Evolutionary conservation across 192 early-diverging fungal species (phyloP).

Genomic region (Dispira parvispora): DNA sequence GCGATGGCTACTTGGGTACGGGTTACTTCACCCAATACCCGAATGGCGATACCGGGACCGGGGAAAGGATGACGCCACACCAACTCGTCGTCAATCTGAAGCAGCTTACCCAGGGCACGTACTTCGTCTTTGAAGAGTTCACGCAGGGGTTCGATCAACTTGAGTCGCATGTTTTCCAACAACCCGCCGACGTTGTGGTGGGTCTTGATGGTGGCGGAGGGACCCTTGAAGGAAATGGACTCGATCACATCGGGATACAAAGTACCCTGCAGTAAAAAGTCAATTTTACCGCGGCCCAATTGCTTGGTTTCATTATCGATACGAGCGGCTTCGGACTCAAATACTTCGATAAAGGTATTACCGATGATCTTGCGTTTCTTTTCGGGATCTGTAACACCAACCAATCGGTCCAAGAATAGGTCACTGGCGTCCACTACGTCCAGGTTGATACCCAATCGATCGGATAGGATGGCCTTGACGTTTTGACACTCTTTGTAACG

Average conservation of each 20-base stretch:
- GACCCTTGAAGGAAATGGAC: conserved; percentile 97
- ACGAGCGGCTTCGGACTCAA: conserved; percentile 78
- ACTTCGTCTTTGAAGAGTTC: conserved; percentile 99
- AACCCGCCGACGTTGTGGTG: conserved; percentile 99
- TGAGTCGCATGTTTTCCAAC: conserved; percentile 90
- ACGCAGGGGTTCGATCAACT: conserved; percentile 94
- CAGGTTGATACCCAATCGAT: conserved; percentile 91
- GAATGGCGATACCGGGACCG: conserved; percentile 96
- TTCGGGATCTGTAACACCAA: conserved; percentile 90
- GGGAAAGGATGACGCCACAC: conserved; percentile 99
- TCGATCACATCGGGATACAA: conserved; percentile 99
- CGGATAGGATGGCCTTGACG: conserved; percentile 67
- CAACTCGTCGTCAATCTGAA: conserved; percentile 83
- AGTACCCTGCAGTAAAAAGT: conserved; percentile 94
- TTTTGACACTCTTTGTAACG: conserved; percentile 84
- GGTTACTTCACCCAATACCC: conserved; percentile 92
- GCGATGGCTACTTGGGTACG: conserved; percentile 87
- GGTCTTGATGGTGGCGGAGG: conserved; percentile 95
- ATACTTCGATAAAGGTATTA: conserved; percentile 97
- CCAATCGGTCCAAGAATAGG: conserved; percentile 67
- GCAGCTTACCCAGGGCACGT: conserved; percentile 78
- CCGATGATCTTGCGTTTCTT: conserved; percentile 98
- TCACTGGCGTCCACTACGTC: conserved; percentile 78
- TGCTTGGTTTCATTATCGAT: conserved; percentile 67
- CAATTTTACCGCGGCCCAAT: conserved; percentile 58